These are phyloP conservation scores for Pharnaceum exiguum DNA, from an alignment of 148 eudicot species.

Conservation along the genomic window DNA sequence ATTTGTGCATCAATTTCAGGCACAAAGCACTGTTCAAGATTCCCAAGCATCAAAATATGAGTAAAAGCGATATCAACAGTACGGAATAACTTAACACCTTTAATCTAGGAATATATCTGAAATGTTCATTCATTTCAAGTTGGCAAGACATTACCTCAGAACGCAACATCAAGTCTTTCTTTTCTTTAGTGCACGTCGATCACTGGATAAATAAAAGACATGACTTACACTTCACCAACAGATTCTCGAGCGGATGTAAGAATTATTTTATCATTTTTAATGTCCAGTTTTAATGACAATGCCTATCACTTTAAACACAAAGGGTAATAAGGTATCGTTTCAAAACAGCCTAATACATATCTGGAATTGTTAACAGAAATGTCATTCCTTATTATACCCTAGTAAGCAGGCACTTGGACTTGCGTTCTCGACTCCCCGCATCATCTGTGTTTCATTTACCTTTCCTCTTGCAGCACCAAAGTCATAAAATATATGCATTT, in stretches of 20 bases:
- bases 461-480: no score
- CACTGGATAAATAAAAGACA: constrained; percentile 3
- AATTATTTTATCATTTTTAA: neutral
- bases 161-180: constrained; percentile 18
- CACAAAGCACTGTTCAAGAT: constrained; percentile 30
- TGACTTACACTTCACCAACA: constrained; percentile 7
- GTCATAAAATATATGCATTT: no score
- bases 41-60: constrained; percentile 24
- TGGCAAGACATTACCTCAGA: constrained; percentile 21
- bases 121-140: constrained; percentile 23
- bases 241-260: constrained; percentile 6
- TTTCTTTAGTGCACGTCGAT: constrained; percentile 7
- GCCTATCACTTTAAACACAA: no score
- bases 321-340: no score
- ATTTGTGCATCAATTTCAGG: constrained; percentile 11
- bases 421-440: no score
- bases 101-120: constrained; percentile 20
- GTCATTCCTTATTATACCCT: no score
- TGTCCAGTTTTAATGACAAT: neutral
- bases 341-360: no score
- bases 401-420: no score
- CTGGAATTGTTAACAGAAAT: no score
- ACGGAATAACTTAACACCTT: constrained; percentile 1
- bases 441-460: no score
- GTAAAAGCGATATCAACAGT: constrained; percentile 19